Base-by-base conservation (phyloP, 1,284 basidiomycete genomes). In the Leccinum pseudoinsigne region DNA sequence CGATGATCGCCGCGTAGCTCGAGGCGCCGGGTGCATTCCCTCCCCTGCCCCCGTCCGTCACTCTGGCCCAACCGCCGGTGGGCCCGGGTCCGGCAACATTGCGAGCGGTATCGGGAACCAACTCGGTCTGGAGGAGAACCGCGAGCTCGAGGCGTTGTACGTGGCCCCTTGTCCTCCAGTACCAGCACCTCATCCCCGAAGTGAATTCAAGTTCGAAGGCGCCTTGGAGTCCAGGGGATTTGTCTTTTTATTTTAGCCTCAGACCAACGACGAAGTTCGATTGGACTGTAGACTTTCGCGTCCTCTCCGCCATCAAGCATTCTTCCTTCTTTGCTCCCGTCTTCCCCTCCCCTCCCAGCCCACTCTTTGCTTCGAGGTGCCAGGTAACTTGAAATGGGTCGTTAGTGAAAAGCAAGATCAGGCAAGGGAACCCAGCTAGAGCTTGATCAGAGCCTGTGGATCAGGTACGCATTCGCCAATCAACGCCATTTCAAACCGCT, bases 231-330 rank as follows among this genome's bases (percentile, higher is more conserved):
- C 28, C 8, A 2, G 28, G 28, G 8, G 28, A 28, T 34, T 11
- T 34, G 34, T 34, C 34, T 90, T 34, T 34, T 34, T 34, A 5
- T 5, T 34, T 34, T 34, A 4, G 34, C 34, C 34, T 34, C 34
- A 34, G 34, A 0, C 34, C 34, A 34, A 34, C 10, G 34, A 34
- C 10, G 34, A 34, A 34, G 11, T 38, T 38, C 12, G 36, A 38
- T 38, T 14, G 36, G 12, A 38, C 36, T 38, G 12, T 38, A 38
- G 36, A 97, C 78, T 97, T 97, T 76, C 93, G 95, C 75, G 84
- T 97, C 66, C 84, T 98, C 62, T 86, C 87, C 65, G 91, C 93
- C 54, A 89, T 96, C 74, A 94, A 94, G 66, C 84, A 90, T 69
- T 89, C 87, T 0, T 79, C 85, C 1, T 90, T 90, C 76, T 83